phyloP scores from a whole-genome alignment of 108 stramenopile species.

The Pelagomonas calceolata region DNA sequence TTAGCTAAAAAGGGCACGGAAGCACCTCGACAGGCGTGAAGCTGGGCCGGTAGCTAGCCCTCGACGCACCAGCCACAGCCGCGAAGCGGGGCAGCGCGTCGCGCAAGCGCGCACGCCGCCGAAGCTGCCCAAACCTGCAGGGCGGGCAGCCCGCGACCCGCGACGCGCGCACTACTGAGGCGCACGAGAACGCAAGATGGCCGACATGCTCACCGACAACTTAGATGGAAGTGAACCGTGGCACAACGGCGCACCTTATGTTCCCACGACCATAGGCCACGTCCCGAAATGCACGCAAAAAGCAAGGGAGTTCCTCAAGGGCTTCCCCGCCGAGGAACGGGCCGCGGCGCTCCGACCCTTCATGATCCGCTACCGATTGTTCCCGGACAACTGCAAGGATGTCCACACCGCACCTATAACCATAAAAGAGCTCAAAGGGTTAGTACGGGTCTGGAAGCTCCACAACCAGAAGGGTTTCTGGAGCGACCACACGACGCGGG shows the following conservation, averaged over 20 bases:
- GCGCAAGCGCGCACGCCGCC: no score
- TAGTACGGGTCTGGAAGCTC: constrained; percentile 12
- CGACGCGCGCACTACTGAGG: no score
- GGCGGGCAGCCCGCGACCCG: no score
- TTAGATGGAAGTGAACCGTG: no score
- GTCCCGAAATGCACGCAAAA: not conserved
- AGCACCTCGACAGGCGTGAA: no score
- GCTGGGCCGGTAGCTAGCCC: no score
- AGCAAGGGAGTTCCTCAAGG: not conserved
- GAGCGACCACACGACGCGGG: not conserved
- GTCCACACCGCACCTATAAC: not conserved
- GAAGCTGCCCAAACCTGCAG: no score
- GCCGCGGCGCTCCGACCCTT: constrained; percentile 1
- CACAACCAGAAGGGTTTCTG: constrained; percentile 13
- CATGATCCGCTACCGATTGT: not conserved
- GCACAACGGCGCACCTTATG: not conserved
- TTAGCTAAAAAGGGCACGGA: no score
- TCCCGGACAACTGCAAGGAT: not conserved
- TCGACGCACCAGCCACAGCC: no score
- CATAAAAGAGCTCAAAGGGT: constrained; percentile 12
- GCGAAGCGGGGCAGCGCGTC: no score
- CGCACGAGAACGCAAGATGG: no score
- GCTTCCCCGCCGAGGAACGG: constrained; percentile 6
- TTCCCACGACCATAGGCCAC: not conserved
- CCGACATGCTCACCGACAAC: no score